These are phyloP conservation scores for Zygotorulaspora danielsina DNA, from an alignment of 805 yeast genomes.

Conservation along the genomic window DNA sequence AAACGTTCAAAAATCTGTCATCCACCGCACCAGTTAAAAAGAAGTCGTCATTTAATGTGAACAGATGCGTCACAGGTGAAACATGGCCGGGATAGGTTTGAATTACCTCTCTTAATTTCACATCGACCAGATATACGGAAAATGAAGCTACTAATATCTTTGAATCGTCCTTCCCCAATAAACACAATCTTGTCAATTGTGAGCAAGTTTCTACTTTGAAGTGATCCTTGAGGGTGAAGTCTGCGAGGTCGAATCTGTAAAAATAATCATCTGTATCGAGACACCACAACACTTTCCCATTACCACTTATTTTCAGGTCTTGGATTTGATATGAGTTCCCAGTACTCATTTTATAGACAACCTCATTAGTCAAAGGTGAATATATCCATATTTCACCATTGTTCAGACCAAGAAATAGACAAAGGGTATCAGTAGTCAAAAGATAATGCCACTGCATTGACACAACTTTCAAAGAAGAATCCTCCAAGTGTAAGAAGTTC, in stretches of 20 bases:
- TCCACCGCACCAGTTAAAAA: constrained; percentile 70
- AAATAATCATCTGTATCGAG: constrained; percentile 56
- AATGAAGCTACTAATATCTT: constrained; percentile 65
- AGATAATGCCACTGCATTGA: constrained; percentile 26
- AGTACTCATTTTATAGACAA: constrained; percentile 49
- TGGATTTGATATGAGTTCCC: constrained; percentile 46
- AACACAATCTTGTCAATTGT: constrained; percentile 30
- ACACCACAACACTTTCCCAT: constrained; percentile 47
- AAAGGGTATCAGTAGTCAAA: constrained; percentile 39
- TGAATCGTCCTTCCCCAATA: constrained; percentile 25
- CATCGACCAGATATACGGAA: constrained; percentile 52
- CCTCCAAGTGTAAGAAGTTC: constrained; percentile 26
- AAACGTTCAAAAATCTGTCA: constrained; percentile 78
- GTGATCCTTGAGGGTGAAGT: constrained; percentile 40
- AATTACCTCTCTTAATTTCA: constrained; percentile 37
- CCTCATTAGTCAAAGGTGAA: constrained; percentile 60
- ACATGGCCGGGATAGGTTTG: constrained; percentile 73
- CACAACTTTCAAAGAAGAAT: constrained; percentile 21
- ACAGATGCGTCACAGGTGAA: constrained; percentile 53
- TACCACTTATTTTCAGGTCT: constrained; percentile 40
- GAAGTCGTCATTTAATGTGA: constrained; percentile 36
- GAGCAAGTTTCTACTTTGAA: constrained; percentile 39
- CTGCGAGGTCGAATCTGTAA: constrained; percentile 56
- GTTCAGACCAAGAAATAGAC: constrained; percentile 59
- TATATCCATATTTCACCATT: constrained; percentile 62